Base-by-base conservation (phyloP, 148 eudicot species). In the Cornus suecica region DNA sequence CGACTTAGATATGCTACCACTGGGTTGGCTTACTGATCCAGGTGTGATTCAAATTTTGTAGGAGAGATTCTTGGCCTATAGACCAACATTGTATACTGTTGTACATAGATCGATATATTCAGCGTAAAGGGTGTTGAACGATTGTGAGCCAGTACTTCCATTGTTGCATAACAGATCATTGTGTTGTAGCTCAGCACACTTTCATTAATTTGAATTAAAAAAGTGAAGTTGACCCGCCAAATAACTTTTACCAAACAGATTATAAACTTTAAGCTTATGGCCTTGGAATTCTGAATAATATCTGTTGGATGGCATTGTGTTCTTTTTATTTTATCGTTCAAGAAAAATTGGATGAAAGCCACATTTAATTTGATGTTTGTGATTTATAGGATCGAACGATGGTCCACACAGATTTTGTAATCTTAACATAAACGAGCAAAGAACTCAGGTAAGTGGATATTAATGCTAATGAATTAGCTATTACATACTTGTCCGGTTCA, bases 1-100 rank as follows among this genome's bases (percentile, higher is more conserved):
- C 13, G 99, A 96, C 81, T 81, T 87, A 63, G 99, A 96, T 89
- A 96, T 96, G 99, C 89, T 96, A 28, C 99, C 99, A 11, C 81
- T 96, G 25, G 99, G 99, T 75, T 91, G 97, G 98, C 95, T 96
- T 61, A 91, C 97, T 75, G 86, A 84, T 70, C 80, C 86, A 80
- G 98, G 54, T 25, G 32, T 60, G 66, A 23, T 24, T 63, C 69
- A 64, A 26, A 25, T 74, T 63, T 7, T 13, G 37, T 73, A 66
- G 68, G 23, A 61, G 7, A 61, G 16, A 8, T 20, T 14, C 16
- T 16, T 15, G 22, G 20, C 52, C 52, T 30, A 32, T 31, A 24
- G 30, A 54, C 20, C 41, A 29, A 63, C 27, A 51, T 54, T 54
- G 6, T 28, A 13, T 8, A 71, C 10, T 30, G 20, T 54, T 37